Evolutionary conservation across 345 rosid genomes (phyloP), one percentile per base, ranked within the genome.

Genomic region (Eucalyptus brandiana): DNA sequence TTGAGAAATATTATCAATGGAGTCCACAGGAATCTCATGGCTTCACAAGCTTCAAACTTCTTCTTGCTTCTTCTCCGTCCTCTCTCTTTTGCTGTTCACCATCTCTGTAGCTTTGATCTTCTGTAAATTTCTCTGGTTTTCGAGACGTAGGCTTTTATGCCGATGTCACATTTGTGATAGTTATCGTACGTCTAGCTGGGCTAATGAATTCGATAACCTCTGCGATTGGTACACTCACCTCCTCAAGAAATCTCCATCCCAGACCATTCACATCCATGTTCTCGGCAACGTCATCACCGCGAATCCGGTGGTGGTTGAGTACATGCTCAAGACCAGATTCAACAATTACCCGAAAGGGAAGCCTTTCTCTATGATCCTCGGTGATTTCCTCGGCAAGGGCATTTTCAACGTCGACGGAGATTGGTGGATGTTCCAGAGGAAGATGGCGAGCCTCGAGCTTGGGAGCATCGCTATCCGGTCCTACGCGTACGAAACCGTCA

Each of bases 371-470:
- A 72, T 45, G 37, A 90, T 93, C 53, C 89, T 94, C 10, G 94
- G 93, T 3, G 95, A 94, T 90, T 92, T 94, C 60, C 86, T 94
- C 6, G 96, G 96, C 23, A 88, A 50, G 11, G 98, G 97, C 11
- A 95, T 96, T 80, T 95, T 96, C 89, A 95, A 95, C 17, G 95
- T 94, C 18, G 97, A 96, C 67, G 96, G 93, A 6, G 93, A 93
- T 8, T 86, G 87, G 7, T 96, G 98, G 97, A 87, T 67, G 86
- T 93, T 94, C 81, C 97, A 96, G 85, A 92, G 95, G 88, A 93
- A 95, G 88, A 89, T 94, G 88, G 95, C 96, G 19, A 92, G 94
- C 42, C 88, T 92, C 8, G 96, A 96, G 89, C 91, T 95, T 17
- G 93, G 93, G 2, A 93, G 92, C 90, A 87, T 93, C 80, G 92